Evolutionary conservation across 1,284 basidiomycete genomes (phyloP), one percentile per base, ranked within the genome.

Genomic region (Gomphus sp.): DNA sequence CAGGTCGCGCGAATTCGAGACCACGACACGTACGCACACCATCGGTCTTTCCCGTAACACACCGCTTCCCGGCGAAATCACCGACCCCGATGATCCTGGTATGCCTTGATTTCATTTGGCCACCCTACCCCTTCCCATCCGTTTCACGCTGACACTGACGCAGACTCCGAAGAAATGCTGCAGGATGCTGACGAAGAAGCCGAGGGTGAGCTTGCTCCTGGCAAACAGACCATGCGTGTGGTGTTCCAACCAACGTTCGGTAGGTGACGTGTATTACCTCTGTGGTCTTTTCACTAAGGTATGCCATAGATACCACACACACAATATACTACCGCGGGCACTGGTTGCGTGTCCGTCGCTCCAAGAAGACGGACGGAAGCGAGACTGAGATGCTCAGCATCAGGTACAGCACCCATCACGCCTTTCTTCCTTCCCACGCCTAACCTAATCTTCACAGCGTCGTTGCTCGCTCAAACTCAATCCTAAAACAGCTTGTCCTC

Each of bases 401-500:
- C 69, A 87, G 82, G 84, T 81, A 67, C 51, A n/a, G n/a, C n/a
- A n/a, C 34, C 39, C 47, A 31, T 50, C 52, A 59, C 36, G 36
- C 51, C 54, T 48, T 49, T 47, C 39, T 48, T 58, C 34, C 14
- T 34, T 49, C 51, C 52, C 11, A 5, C 28, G 43, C 11, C 60
- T 58, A 36, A 31, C 60, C 60, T 62, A n/a, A n/a, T n/a, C 61
- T 60, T 31, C 53, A 11, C 67, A 85, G 85, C 65, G 89, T 91
- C 62, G 85, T 91, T 44, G 89, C 88, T 9, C 80, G 89, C 41
- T 85, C 78, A 63, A 90, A 91, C 72, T 79, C 80, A 48, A 85
- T 91, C 66, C 79, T 91, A 65, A 91, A 91, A 72, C 86, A 89
- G 71, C 84, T 91, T 61, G 87, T 91, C 44, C 79, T 90, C n/a